A percentile compares a stretch with the other conserved stretches of the same genome.
These are phyloP conservation scores for Filobasidium wieringae DNA, from an alignment of 768 basidiomycete species.

Conservation along the genomic window DNA sequence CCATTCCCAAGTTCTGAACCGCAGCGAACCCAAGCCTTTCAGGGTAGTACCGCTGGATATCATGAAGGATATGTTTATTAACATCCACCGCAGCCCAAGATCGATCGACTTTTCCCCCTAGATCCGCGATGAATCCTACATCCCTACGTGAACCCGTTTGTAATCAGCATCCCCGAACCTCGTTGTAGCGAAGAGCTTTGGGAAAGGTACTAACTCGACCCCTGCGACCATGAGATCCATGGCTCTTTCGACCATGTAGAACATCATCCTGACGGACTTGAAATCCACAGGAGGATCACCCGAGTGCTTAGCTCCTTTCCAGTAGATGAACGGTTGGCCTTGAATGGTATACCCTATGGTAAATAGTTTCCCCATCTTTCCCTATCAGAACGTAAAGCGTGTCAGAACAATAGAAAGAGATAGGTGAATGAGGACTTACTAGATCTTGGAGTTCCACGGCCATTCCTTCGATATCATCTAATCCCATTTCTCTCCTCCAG, in stretches of 20 bases:
- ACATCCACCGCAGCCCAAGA: conserved; percentile 17
- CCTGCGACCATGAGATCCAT: conserved; percentile 32
- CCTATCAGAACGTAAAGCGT: not conserved
- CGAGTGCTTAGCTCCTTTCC: not conserved
- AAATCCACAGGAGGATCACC: conserved; percentile 2
- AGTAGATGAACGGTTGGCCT: conserved; percentile 3
- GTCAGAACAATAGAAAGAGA: not conserved
- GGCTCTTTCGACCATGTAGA: conserved; percentile 34
- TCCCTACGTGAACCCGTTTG: conserved; percentile 5
- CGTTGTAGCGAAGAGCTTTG: no score
- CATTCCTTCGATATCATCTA: conserved; percentile 29
- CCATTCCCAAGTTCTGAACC: conserved; percentile 28
- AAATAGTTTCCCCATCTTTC: conserved; percentile 15
- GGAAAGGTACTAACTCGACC: conserved; percentile 21
- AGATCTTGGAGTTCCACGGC: conserved; percentile 21
- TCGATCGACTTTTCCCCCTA: conserved; percentile 24
- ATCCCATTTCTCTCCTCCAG: conserved; percentile 27
- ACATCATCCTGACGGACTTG: conserved; percentile 14
- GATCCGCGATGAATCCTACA: conserved; percentile 27
- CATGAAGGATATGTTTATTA: conserved; percentile 19
- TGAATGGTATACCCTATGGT: conserved; percentile 18
- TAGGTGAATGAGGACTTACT: conserved; percentile 13
- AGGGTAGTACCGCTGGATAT: conserved; percentile 29
- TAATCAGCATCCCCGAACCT: not conserved
- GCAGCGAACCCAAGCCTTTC: conserved; percentile 25